Evolutionary conservation across 1,284 basidiomycete genomes (phyloP), one percentile per base, ranked within the genome.

Genomic region (Ceratobasidium sp.): DNA sequence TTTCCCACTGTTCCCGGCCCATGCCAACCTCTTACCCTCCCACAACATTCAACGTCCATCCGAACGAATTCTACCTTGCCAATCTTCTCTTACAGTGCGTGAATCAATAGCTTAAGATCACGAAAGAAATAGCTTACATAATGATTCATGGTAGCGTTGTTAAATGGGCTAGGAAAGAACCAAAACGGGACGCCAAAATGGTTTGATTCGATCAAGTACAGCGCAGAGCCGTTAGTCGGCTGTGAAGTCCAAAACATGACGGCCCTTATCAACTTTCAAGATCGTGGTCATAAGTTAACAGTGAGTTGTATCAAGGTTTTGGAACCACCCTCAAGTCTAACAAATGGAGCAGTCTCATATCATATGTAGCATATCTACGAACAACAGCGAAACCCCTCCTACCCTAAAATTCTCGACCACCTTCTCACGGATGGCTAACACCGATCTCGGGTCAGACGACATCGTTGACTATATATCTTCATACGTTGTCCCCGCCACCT

Each of bases 361-460:
- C 38, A 59, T 67, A 13, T 76, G 74, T 42, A 67, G 46, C 54
- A 48, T 76, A 12, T 33, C 20, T 6, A 48, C 50, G 20, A 57
- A 46, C n/a, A 48, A 61, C 54, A 42, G n/a, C 26, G 44, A 76
- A 12, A 67, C 42, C 5, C 74, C 74, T 28, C 62, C 64, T 0
- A 33, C 50, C 28, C 26, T 76, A 13, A 76, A 76, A 28, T 62
- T 76, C 42, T 76, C 74, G 17, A 76, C 74, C n/a, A 76, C 52
- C 10, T 76, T 76, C 42, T 76, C 74, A 17, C 54, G 74, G 38
- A 76, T 76, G 74, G 74, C 74, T 52, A 76, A 76, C n/a, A 76
- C 74, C 10, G 74, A 76, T 38, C 65, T 76, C 26, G 74, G 74
- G 17, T 44, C 50, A 46, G 74, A 76, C 56, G 74, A 76, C 44